Evolutionary conservation across 768 basidiomycete genomes (phyloP).

Genomic region (Chalciporus chontae): DNA sequence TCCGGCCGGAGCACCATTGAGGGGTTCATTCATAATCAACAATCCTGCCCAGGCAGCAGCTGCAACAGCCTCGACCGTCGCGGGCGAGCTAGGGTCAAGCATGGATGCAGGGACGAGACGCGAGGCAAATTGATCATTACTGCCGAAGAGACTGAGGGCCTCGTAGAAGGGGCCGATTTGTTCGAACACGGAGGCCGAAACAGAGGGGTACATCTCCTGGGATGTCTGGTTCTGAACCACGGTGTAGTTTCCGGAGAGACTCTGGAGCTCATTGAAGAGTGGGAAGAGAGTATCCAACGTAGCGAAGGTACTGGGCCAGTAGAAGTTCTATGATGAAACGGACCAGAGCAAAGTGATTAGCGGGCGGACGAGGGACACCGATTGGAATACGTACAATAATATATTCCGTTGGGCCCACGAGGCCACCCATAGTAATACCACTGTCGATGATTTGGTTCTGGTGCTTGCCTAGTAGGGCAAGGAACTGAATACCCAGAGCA

Average conservation of each 20-base stretch:
- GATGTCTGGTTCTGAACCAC: neutral
- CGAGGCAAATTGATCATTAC: constrained; percentile 6
- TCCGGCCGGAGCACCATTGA: neutral
- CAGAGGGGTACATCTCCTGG: constrained; percentile 9
- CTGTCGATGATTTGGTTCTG: constrained; percentile 10
- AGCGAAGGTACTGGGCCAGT: constrained; percentile 7
- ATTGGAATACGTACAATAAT: constrained; percentile 9
- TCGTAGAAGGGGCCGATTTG: constrained; percentile 10
- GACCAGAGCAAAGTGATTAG: neutral
- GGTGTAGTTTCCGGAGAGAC: neutral
- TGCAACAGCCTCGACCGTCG: constrained; percentile 7
- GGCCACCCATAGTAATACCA: constrained; percentile 10
- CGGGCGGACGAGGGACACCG: neutral
- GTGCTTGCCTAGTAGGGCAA: constrained; percentile 17
- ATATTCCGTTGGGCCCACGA: constrained; percentile 4
- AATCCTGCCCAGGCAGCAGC: constrained; percentile 17
- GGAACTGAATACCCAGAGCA: constrained; percentile 16
- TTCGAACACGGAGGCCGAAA: constrained; percentile 4
- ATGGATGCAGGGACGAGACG: constrained; percentile 10
- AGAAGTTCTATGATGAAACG: constrained; percentile 10
- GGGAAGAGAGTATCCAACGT: constrained; percentile 7
- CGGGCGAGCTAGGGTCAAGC: neutral
- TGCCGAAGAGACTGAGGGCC: constrained; percentile 6
- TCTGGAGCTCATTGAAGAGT: constrained; percentile 1
- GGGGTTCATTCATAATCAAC: constrained; percentile 1